Conservation (phyloP, 2,329 filamentous ascomycete species). For the Leptoxyphium fumago region DNA sequence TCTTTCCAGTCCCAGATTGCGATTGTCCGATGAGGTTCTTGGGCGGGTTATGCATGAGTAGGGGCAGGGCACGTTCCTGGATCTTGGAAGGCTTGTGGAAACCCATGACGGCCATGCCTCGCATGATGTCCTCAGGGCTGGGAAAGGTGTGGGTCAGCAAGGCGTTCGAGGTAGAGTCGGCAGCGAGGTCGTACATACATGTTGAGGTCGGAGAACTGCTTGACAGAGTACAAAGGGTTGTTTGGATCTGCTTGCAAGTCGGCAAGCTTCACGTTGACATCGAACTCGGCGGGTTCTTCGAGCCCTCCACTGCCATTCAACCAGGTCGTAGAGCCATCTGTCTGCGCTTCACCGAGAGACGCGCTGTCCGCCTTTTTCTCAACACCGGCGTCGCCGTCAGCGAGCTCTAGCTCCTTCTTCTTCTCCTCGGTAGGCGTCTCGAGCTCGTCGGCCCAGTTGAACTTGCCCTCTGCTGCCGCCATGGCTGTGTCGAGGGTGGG, state of each 20-base stretch:
- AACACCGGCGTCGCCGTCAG: constrained; percentile 4
- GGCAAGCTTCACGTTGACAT: constrained; percentile 84
- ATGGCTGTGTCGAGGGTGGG: background rate
- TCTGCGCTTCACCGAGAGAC: constrained; percentile 12
- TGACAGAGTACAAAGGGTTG: constrained; percentile 75
- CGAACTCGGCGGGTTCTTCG: constrained; percentile 56
- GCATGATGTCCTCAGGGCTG: constrained; percentile 50
- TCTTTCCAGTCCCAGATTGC: constrained; percentile 98
- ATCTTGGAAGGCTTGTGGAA: constrained; percentile 97
- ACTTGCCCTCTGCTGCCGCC: constrained; percentile 5
- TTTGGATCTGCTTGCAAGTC: constrained; percentile 76
- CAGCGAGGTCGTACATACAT: constrained; percentile 46
- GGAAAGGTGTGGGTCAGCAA: constrained; percentile 7
- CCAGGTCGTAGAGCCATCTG: constrained; percentile 31
- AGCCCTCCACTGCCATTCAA: constrained; percentile 29
- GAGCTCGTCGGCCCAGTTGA: constrained; percentile 22
- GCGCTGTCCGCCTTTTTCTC: constrained; percentile 3
- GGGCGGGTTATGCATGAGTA: constrained; percentile 76
- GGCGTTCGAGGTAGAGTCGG: background rate
- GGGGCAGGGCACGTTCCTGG: constrained; percentile 82
- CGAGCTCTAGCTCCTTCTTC: constrained; percentile 10
- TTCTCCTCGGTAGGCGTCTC: constrained; percentile 10
- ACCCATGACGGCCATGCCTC: constrained; percentile 65
- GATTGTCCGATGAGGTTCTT: constrained; percentile 94
- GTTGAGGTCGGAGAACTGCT: constrained; percentile 70